These are phyloP conservation scores for Citrullus mucosospermus DNA, from an alignment of 306 rosid species.

Conservation along the genomic window DNA sequence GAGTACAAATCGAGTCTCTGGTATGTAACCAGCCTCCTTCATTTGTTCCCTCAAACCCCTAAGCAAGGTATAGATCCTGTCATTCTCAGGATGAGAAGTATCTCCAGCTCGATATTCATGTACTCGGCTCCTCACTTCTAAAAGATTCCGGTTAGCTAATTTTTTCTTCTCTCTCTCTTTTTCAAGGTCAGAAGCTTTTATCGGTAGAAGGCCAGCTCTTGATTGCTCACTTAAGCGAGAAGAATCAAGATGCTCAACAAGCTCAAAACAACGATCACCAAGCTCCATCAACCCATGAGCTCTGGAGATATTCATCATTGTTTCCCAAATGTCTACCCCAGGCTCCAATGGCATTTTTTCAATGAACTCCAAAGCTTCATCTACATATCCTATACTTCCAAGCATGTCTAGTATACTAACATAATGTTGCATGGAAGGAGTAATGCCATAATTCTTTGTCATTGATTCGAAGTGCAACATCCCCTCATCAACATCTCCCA, in stretches of 20 bases:
- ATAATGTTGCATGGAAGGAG: constrained; percentile 46
- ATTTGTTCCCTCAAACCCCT: constrained; percentile 59
- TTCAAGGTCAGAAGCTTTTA: constrained; percentile 34
- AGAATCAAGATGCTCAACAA: constrained; percentile 52
- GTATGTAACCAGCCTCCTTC: constrained; percentile 78
- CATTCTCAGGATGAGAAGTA: constrained; percentile 60
- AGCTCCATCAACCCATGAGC: constrained; percentile 57
- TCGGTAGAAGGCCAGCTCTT: constrained; percentile 59
- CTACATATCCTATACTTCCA: constrained; percentile 56
- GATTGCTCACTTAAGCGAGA: constrained; percentile 47
- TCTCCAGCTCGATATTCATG: constrained; percentile 87
- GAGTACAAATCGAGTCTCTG: constrained; percentile 68
- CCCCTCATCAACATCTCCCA: constrained; percentile 58
- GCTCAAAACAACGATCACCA: constrained; percentile 63
- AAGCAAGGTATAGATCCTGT: constrained; percentile 46
- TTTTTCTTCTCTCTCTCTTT: constrained; percentile 54
- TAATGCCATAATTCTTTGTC: constrained; percentile 50
- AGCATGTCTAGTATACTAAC: constrained; percentile 60
- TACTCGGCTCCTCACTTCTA: constrained; percentile 60
- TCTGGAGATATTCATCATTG: constrained; percentile 70
- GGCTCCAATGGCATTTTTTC: constrained; percentile 60
- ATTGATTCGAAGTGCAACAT: constrained; percentile 59
- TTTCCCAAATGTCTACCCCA: constrained; percentile 48
- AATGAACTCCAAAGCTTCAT: constrained; percentile 69
- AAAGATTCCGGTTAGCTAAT: constrained; percentile 35